phyloP scores from a whole-genome alignment of 805 yeast species.

The Lachancea quebecensis region DNA sequence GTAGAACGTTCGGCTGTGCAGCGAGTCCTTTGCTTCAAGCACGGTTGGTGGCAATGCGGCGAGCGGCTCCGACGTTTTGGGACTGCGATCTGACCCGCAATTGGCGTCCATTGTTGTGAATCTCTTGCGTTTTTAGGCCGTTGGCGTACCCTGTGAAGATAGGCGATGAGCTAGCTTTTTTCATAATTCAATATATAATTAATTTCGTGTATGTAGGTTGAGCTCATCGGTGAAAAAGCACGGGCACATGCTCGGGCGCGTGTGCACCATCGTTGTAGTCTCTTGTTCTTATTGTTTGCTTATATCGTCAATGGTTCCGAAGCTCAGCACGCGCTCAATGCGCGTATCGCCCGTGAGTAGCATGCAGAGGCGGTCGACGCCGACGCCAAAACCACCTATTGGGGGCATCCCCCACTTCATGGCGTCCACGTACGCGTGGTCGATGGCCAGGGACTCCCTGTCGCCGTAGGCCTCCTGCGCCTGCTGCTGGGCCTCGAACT shows the following conservation, averaged over 20 bases:
- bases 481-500: conserved; percentile 54
- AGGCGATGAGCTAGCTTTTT: too few species aligned
- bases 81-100: too few species aligned
- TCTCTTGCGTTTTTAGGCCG: too few species aligned
- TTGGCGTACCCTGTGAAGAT: too few species aligned
- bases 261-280: too few species aligned
- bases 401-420: conserved; percentile 97
- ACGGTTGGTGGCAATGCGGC: conserved; percentile 28
- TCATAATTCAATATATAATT: too few species aligned
- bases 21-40: conserved; percentile 12
- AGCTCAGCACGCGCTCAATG: conserved; percentile 68
- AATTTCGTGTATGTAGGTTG: too few species aligned
- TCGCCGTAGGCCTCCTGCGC: conserved; percentile 46
- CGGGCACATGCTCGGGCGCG: too few species aligned
- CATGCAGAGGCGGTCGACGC: conserved; percentile 86
- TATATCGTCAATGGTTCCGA: conserved; percentile 71
- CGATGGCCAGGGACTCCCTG: conserved; percentile 61
- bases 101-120: too few species aligned
- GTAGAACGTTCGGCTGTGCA: conserved; percentile 41
- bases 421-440: conserved; percentile 57
- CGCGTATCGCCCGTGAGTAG: conserved; percentile 54
- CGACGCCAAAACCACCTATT: conserved; percentile 97
- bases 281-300: conserved; percentile 40
- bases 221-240: too few species aligned
- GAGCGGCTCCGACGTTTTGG: background rate